Base-by-base conservation (phyloP, 139 green algal species). In the Volvox reticuliferus region DNA sequence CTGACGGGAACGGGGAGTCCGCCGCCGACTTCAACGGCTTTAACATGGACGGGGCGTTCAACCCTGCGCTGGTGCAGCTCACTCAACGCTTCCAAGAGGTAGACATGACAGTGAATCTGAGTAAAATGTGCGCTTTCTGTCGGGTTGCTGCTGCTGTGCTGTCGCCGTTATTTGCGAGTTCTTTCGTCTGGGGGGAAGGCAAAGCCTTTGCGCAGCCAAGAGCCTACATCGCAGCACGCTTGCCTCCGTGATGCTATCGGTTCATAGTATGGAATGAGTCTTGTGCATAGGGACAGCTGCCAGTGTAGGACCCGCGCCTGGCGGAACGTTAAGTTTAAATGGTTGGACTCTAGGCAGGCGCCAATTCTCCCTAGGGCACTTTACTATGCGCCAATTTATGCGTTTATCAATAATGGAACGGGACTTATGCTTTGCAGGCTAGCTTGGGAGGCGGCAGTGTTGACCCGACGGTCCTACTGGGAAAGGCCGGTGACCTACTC, bases 71-170 rank as follows among this genome's bases (percentile, higher is more conserved):
- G 61, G n/a, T 62, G 12, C 81, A 87, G 61, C 81, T 87, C 20
- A 87, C 81, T 33, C 81, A 87, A 65, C 81, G 81, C 16, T 62
- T 87, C 61, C 61, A 87, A 26, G 81, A 87, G 81, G 81, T 87
- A 68, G 30, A 50, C 79, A 30, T 30, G 32, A 81, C 75, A 3
- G 75, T 1, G 30, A 36, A 24, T 20, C 75, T 81, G 75, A 19
- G 44, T 28, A 81, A 30, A 26, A 30, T 26, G 28, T 81, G 22
- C 37, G 20, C 20, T 68, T 32, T 30, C 21, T 22, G 37, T 67
- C 21, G 16, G 12, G 20, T 63, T 82, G 33, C 76, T 19, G 76
- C 61, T 20, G 37, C 36, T 67, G 16, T 84, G 24, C 22, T 55
- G 75, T 81, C 75, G 75, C 75, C 75, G 75, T 81, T 81, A 81